phyloP scores from a whole-genome alignment of 495 filamentous ascomycete genomes.

The Talaromyces liani region DNA sequence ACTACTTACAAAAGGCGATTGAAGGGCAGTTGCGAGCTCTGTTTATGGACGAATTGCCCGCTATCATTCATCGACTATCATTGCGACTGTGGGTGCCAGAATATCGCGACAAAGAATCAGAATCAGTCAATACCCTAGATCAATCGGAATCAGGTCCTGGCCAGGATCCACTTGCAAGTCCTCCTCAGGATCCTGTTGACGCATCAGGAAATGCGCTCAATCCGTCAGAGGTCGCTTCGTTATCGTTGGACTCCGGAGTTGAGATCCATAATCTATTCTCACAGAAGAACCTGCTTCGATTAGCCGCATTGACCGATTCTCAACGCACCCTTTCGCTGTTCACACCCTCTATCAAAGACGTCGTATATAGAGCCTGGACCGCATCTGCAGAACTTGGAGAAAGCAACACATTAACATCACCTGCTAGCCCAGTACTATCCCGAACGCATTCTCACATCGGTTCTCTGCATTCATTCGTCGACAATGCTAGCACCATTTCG shows the following conservation, averaged over 20 bases:
- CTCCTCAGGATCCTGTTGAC: slow-evolving; percentile 71
- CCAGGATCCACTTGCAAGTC: slow-evolving; percentile 69
- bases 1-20: slow-evolving; percentile 94
- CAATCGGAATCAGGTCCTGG: slow-evolving; percentile 41
- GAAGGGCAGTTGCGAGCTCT: slow-evolving; percentile 86
- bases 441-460: slow-evolving; percentile 56
- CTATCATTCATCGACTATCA: slow-evolving; percentile 90
- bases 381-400: slow-evolving; percentile 67
- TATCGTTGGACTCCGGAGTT: slow-evolving; percentile 66
- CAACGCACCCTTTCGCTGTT: slow-evolving; percentile 83
- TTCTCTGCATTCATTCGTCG: slow-evolving; percentile 47
- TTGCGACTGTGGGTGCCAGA: slow-evolving; percentile 86
- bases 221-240: slow-evolving; percentile 60
- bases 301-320: slow-evolving; percentile 70
- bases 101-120: slow-evolving; percentile 57
- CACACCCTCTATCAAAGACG: slow-evolving; percentile 74
- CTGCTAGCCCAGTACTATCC: slow-evolving; percentile 44
- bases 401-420: slow-evolving; percentile 44
- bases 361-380: slow-evolving; percentile 87
- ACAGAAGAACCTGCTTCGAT: slow-evolving; percentile 75
- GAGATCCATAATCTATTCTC: slow-evolving; percentile 82
- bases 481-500: slow-evolving; percentile 36
- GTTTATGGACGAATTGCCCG: slow-evolving; percentile 96
- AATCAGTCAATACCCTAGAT: slow-evolving; percentile 28
- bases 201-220: slow-evolving; percentile 68